These are phyloP conservation scores for Echria macrotheca DNA, from an alignment of 495 filamentous ascomycete genomes.

Conservation along the genomic window DNA sequence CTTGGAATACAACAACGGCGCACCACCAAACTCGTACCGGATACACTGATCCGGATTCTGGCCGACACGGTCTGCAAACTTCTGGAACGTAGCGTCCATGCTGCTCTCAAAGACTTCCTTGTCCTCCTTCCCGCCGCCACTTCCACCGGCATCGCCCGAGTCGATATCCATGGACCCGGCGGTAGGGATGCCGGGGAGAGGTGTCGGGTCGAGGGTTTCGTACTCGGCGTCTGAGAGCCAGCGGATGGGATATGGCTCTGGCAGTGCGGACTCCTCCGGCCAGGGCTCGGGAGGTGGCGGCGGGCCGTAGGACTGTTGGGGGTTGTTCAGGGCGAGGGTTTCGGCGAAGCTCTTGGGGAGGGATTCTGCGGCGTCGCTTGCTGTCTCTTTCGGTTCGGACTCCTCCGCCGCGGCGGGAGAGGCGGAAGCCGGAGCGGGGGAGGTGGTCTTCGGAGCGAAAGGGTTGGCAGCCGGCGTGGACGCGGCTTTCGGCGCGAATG, in stretches of 20 bases:
- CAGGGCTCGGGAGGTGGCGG: constrained; percentile 59
- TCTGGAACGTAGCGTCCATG: constrained; percentile 85
- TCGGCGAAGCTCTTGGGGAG: constrained; percentile 71
- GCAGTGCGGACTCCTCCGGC: constrained; percentile 61
- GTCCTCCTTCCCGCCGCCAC: constrained; percentile 56
- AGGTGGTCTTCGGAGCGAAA: constrained; percentile 25
- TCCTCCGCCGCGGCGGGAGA: constrained; percentile 4
- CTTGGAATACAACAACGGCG: constrained; percentile 75
- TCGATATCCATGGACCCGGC: constrained; percentile 55
- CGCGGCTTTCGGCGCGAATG: constrained; percentile 30
- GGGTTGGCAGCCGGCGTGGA: constrained; percentile 23
- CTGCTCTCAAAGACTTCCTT: constrained; percentile 78
- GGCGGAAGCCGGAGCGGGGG: constrained; percentile 10
- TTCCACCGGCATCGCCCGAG: constrained; percentile 28
- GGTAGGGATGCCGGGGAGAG: constrained; percentile 29
- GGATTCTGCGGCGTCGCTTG: constrained; percentile 19
- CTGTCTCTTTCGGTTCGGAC: not conserved
- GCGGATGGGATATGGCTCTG: constrained; percentile 64
- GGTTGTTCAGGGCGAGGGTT: constrained; percentile 46
- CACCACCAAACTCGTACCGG: constrained; percentile 81
- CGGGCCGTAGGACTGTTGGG: constrained; percentile 29
- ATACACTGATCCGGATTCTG: constrained; percentile 95
- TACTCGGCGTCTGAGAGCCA: constrained; percentile 85
- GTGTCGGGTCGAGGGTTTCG: constrained; percentile 65
- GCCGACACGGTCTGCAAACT: constrained; percentile 76